A percentile compares a stretch with the other conserved stretches of the same genome.
Evolutionary conservation across 2,329 filamentous ascomycete species (phyloP).

Genomic region (Diaporthe ilicicola): DNA sequence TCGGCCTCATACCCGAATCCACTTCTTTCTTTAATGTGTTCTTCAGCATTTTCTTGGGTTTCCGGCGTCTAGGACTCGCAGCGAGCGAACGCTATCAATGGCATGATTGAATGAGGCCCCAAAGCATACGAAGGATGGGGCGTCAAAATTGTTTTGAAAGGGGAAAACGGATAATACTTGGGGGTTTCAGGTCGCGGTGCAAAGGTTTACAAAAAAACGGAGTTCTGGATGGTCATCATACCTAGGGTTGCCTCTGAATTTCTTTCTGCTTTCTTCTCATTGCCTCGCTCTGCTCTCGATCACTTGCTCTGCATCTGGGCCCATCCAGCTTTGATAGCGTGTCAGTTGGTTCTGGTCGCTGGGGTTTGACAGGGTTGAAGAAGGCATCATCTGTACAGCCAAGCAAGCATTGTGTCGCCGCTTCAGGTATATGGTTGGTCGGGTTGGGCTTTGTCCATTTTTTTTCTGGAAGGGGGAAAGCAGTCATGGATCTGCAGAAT

Average conservation of each 20-base stretch:
- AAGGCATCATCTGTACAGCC: conserved; percentile 9
- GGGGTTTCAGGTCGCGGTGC: conserved; percentile 16
- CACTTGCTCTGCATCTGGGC: conserved; percentile 28
- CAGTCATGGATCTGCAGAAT: conserved; percentile 1
- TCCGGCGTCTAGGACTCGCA: conserved; percentile 26
- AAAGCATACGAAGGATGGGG: conserved; percentile 35
- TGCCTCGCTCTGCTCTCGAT: conserved; percentile 1
- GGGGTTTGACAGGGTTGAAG: background rate
- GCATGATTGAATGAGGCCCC: conserved; percentile 31
- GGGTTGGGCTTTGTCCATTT: background rate
- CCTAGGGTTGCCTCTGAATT: conserved; percentile 11
- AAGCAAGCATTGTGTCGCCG: conserved; percentile 21
- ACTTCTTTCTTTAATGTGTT: conserved; percentile 12
- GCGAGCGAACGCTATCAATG: conserved; percentile 27
- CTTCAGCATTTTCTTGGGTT: conserved; percentile 19
- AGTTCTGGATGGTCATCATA: conserved; percentile 29
- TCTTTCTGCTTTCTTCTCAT: conserved; percentile 9
- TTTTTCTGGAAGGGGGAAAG: background rate
- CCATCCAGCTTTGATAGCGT: conserved; percentile 27
- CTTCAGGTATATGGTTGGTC: conserved; percentile 22
- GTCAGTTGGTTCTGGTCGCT: conserved; percentile 21
- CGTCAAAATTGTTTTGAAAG: conserved; percentile 11
- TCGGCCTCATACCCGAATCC: background rate
- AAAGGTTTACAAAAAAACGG: conserved; percentile 25
- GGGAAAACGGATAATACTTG: conserved; percentile 26